phyloP scores from a whole-genome alignment of 805 yeast species.

The Barnettozyma salicaria region DNA sequence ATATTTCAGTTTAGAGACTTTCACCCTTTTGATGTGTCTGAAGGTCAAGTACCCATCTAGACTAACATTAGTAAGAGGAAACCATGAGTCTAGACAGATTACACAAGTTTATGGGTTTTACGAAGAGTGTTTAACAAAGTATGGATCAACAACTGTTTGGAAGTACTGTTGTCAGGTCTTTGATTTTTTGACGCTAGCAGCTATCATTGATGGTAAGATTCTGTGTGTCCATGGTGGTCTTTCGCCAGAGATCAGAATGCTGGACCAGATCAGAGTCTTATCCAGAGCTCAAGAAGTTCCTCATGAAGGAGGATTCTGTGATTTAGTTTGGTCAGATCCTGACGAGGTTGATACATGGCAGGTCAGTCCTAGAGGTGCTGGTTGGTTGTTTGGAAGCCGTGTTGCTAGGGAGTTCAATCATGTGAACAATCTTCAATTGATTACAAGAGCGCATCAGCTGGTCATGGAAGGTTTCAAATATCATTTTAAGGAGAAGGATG shows the following conservation, averaged over 20 bases:
- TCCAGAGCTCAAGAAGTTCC: constrained; percentile 98
- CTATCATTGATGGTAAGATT: constrained; percentile 90
- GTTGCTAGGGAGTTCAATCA: constrained; percentile 96
- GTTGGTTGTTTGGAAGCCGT: constrained; percentile 93
- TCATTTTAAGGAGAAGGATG: constrained; percentile 93
- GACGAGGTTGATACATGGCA: constrained; percentile 98
- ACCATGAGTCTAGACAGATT: constrained; percentile 94
- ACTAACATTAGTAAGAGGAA: constrained; percentile 92
- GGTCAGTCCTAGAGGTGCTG: constrained; percentile 96
- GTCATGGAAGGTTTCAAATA: constrained; percentile 98
- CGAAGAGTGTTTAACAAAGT: constrained; percentile 89
- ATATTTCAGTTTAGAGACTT: constrained; percentile 90
- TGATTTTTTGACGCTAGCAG: constrained; percentile 89
- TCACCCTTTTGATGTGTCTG: constrained; percentile 87
- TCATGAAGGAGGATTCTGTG: constrained; percentile 98
- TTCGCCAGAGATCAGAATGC: constrained; percentile 95
- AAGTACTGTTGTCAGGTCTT: constrained; percentile 94
- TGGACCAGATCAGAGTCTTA: constrained; percentile 90
- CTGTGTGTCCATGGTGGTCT: constrained; percentile 97
- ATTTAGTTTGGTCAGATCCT: constrained; percentile 96
- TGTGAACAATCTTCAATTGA: constrained; percentile 79
- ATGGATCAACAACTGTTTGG: constrained; percentile 94
- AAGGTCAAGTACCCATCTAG: constrained; percentile 83
- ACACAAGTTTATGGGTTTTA: constrained; percentile 99
- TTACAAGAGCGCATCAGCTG: constrained; percentile 95